Conservation (phyloP, 129 eudicot species). For the Flaveria linearis region DNA sequence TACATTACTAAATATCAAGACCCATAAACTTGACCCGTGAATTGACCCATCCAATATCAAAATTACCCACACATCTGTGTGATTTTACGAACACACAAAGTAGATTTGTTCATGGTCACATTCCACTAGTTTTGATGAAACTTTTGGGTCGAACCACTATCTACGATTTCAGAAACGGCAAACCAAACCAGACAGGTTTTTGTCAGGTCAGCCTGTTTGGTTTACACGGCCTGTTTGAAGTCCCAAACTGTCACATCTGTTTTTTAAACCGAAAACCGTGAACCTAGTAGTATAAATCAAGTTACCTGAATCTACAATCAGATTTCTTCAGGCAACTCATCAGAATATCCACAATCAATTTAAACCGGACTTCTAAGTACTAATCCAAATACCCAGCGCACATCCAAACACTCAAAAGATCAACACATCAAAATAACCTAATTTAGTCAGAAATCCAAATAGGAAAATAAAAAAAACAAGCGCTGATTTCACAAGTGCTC, state of each 20-base stretch:
- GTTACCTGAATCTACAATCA: background rate
- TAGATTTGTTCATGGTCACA: background rate
- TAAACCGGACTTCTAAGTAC: background rate
- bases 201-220: background rate
- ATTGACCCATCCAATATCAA: too few species aligned
- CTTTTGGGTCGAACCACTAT: background rate
- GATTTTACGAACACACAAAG: constrained; percentile 12
- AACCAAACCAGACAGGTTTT: background rate
- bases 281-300: background rate
- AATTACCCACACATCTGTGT: background rate
- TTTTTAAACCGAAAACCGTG: background rate
- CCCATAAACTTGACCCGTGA: too few species aligned
- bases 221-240: background rate
- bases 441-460: background rate
- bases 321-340: background rate
- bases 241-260: background rate
- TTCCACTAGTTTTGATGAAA: background rate
- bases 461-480: background rate
- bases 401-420: constrained; percentile 4
- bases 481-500: background rate
- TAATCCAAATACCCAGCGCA: background rate
- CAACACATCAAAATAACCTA: constrained; percentile 1
- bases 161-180: background rate
- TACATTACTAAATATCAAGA: too few species aligned
- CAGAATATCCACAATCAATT: background rate